A percentile compares a stretch with the other conserved stretches of the same genome.
Evolutionary conservation across 2,329 filamentous ascomycete genomes (phyloP).

Genomic region (Diaporthe australafricana): DNA sequence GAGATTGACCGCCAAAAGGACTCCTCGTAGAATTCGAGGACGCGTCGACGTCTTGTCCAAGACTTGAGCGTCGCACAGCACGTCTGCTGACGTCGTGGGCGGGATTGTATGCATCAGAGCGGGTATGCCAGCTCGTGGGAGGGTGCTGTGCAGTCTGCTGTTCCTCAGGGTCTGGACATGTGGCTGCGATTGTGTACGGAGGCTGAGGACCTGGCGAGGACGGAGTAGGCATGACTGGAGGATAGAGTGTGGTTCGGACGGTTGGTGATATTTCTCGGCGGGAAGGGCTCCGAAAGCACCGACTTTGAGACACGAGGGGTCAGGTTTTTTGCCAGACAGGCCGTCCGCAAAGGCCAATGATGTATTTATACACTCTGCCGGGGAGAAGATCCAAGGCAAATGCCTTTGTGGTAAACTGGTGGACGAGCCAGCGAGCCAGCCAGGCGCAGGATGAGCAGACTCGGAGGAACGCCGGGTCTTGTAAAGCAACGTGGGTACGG

Average conservation of each 20-base stretch:
- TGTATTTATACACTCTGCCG: not conserved
- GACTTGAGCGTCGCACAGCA: slow-evolving; percentile 8
- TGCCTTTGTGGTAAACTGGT: not conserved
- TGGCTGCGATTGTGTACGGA: slow-evolving; percentile 31
- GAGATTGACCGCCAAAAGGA: slow-evolving; percentile 54
- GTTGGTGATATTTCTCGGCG: slow-evolving; percentile 1
- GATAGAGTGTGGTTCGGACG: not conserved
- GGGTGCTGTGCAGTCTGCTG: slow-evolving; percentile 19
- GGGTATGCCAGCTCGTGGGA: slow-evolving; percentile 14
- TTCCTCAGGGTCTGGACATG: slow-evolving; percentile 37
- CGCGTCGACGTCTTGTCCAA: slow-evolving; percentile 15
- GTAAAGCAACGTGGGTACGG: not conserved
- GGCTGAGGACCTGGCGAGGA: slow-evolving; percentile 34
- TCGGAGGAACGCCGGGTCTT: not conserved
- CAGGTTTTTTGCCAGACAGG: not conserved
- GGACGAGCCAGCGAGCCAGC: not conserved
- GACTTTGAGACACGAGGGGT: not conserved
- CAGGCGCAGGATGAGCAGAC: not conserved
- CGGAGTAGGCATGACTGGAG: slow-evolving; percentile 36
- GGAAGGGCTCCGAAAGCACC: not conserved
- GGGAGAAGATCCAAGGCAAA: not conserved
- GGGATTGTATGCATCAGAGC: not conserved
- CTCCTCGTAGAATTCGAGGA: slow-evolving; percentile 54
- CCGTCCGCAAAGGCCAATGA: not conserved
- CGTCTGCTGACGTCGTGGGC: slow-evolving; percentile 8